phyloP scores from a whole-genome alignment of 2,329 filamentous ascomycete species.

The Cytospora piceicola region DNA sequence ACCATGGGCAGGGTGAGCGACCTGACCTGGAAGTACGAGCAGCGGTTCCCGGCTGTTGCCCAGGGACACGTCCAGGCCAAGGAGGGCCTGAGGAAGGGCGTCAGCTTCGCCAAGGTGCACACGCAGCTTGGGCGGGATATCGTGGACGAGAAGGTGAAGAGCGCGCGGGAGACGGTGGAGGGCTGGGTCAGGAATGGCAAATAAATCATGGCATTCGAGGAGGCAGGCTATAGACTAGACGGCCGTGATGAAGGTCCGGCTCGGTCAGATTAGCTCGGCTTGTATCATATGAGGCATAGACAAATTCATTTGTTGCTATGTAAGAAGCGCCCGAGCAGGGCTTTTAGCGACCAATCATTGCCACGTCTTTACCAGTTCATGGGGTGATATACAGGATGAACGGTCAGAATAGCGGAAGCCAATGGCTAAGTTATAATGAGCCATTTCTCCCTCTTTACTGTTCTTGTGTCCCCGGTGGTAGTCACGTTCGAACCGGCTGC shows the following conservation, averaged over 20 bases:
- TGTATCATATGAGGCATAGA: constrained; percentile 34
- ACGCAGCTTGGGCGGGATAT: constrained; percentile 70
- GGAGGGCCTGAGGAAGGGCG: constrained; percentile 69
- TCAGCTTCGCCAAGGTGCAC: constrained; percentile 76
- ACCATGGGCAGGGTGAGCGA: constrained; percentile 89
- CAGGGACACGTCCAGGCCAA: constrained; percentile 77
- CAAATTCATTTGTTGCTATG: constrained; percentile 25
- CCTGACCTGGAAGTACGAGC: constrained; percentile 90
- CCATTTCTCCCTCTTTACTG: not conserved
- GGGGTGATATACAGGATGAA: not conserved
- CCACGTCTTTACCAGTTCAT: not conserved
- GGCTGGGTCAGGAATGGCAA: constrained; percentile 90
- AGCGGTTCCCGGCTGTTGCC: constrained; percentile 80
- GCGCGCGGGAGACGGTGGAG: constrained; percentile 77
- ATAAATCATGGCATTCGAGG: constrained; percentile 50
- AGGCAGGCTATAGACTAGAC: constrained; percentile 14
- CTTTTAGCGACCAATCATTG: not conserved
- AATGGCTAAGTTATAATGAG: not conserved
- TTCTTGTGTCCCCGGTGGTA: not conserved
- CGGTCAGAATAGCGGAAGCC: not conserved
- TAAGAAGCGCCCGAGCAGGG: not conserved
- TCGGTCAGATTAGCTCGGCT: constrained; percentile 16
- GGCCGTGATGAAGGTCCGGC: not conserved
- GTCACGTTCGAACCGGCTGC: not conserved
- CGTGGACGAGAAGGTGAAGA: constrained; percentile 79